Base-by-base conservation (phyloP, 2,329 filamentous ascomycete genomes). In the Penicillium polonicum region DNA sequence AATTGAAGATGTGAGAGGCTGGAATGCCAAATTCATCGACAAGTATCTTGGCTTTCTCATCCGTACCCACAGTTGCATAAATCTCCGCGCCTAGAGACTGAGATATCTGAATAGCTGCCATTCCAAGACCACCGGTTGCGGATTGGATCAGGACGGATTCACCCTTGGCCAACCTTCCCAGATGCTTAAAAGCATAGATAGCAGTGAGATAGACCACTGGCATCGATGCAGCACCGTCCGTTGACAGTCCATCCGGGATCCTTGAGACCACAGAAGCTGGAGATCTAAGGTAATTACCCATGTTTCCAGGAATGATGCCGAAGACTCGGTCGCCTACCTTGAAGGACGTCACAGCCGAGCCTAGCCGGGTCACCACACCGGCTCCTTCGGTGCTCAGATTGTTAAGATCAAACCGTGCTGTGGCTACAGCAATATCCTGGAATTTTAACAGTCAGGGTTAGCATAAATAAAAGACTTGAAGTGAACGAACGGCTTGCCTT, bases 321-420 rank as follows among this genome's bases (percentile, higher is more conserved):
- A 38, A 50, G 15, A 50, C 48, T 12, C 31, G 33, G 23, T 50
- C 48, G 2, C 48, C 48, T 6, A 38, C 8, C 38, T 41, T 19
- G 35, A 27, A 10, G n/a, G 12, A n/a, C 7, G 29, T 23, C 21
- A 27, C 29, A 38, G 31, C 48, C 5, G 48, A 29, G 7, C 74
- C 74, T 63, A 66, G 64, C 23, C 70, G 59, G 8, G 38, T n/a
- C 17, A 41, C 38, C 3, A 41, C 7, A 41, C 38, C 38, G 38
- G 19, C 38, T 4, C 19, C 17, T 9, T 41, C 38, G 19, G 17
- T 41, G 17, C 17, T n/a, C 17, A 41, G 38, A 41, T 41, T n/a
- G 19, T 41, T 41, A n/a, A n/a, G 38, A 41, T 41, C 38, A 21
- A 41, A 57, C 72, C 33, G 33, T 35, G 33, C 33, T 35, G 33